Evolutionary conservation across 2,329 filamentous ascomycete genomes (phyloP), one percentile per base, ranked within the genome.

Genomic region (Ceratocystis diversiconidia): DNA sequence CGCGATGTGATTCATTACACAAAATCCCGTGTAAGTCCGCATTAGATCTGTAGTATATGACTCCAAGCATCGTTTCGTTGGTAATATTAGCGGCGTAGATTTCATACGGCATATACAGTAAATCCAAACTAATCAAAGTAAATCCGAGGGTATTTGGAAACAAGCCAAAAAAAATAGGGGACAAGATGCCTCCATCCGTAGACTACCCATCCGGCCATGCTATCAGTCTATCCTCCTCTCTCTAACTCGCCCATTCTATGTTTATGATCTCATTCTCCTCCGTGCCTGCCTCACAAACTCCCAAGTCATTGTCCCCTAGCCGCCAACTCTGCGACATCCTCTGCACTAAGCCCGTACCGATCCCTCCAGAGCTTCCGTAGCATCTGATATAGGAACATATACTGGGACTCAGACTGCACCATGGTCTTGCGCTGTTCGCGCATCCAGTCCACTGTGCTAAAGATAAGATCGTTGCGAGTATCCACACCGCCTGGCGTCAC

Each of bases 401-500:
- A 94, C 74, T 99, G 94, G 61, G 81, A 74, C 70, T 92, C 88
- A 59, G 89, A 87, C 76, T 97, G 94, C 4, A 99, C 94, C 94
- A 99, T 99, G 76, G 87, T 89, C 78, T 90, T 89, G 19, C 94
- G 83, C 78, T 99, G 94, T 74, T 92, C 84, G 57, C 94, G 83
- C 65, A 99, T 80, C 68, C 78, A 76, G 71, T 95, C 87, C 64
- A 99, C 92, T 0, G 88, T 88, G 19, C 88, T 81, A 69, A 85
- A 89, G 50, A 99, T 81, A 2, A 87, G 82, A 71, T 96, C 66
- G 36, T 63, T 63, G 7, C 66, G 62, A 1, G 63, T 64, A 55
- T 67, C 66, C 41, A 92, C 0, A 69, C 69, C 12, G 69, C 69
- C 61, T 30, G 15, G 69, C 63, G 28, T 69, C 65, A 63, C 64